Evolutionary conservation across 2,329 filamentous ascomycete species (phyloP).

Genomic region (Aspergillaceae sp.): DNA sequence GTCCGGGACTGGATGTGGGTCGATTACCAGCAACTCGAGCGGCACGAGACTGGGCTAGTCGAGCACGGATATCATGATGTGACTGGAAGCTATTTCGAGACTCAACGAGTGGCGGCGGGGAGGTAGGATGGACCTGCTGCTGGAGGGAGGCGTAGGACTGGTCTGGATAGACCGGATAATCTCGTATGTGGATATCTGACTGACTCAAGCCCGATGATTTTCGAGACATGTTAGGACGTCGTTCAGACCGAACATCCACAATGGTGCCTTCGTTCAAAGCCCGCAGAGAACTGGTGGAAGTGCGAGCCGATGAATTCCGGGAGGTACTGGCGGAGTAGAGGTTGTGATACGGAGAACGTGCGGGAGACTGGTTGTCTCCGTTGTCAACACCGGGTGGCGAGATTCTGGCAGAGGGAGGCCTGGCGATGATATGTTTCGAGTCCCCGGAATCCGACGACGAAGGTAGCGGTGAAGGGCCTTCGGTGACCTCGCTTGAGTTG

Average conservation of each 20-base stretch:
- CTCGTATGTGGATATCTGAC: constrained; percentile 17
- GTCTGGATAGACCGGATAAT: constrained; percentile 40
- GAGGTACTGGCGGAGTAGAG: constrained; percentile 29
- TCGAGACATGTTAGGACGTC: constrained; percentile 17
- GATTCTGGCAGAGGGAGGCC: constrained; percentile 18
- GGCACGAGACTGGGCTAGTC: constrained; percentile 10
- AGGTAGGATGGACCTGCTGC: constrained; percentile 34
- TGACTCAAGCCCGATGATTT: constrained; percentile 21
- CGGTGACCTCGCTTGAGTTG: constrained; percentile 15
- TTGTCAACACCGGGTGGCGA: constrained; percentile 19
- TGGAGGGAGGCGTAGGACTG: constrained; percentile 42
- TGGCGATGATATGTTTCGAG: constrained; percentile 12
- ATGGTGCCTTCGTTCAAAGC: constrained; percentile 32
- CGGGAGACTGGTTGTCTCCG: constrained; percentile 16
- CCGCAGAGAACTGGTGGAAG: constrained; percentile 36
- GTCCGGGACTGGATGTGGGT: constrained; percentile 39
- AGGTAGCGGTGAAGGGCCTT: constrained; percentile 7
- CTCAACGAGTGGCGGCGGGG: constrained; percentile 30
- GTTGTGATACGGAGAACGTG: constrained; percentile 26
- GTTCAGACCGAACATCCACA: constrained; percentile 28
- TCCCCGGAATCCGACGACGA: constrained; percentile 15
- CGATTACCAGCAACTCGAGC: constrained; percentile 40
- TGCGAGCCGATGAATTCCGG: constrained; percentile 29
- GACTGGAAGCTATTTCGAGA: constrained; percentile 28
- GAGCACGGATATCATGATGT: constrained; percentile 10